Evolutionary conservation across 345 rosid species (phyloP).

Genomic region (Orychophragmus violaceus): DNA sequence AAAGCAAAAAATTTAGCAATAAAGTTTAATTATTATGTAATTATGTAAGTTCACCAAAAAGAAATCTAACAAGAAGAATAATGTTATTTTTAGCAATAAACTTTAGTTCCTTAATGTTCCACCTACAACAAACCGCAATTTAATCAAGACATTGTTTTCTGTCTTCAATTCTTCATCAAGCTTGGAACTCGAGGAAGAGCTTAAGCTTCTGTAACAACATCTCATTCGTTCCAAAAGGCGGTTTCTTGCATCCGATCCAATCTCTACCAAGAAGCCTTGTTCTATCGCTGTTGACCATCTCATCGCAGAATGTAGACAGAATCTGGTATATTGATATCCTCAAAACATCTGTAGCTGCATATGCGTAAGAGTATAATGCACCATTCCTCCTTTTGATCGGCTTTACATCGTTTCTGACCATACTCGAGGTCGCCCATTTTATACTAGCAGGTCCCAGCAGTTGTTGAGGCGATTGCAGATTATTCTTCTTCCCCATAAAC

Average conservation of each 20-base stretch:
- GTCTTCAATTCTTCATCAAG: conserved; percentile 11
- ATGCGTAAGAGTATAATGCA: conserved; percentile 48
- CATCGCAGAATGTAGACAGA: conserved; percentile 61
- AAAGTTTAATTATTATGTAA: neutral
- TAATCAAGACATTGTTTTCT: neutral
- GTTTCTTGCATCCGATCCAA: conserved; percentile 53
- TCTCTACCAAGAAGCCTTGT: conserved; percentile 66
- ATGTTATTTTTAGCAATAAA: too few relatives aligned
- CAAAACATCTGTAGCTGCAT: conserved; percentile 66
- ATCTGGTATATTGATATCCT: conserved; percentile 64
- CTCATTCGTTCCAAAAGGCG: conserved; percentile 55
- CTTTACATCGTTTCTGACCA: conserved; percentile 50
- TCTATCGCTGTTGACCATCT: conserved; percentile 61
- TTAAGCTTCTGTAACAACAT: conserved; percentile 59
- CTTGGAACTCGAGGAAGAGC: conserved; percentile 73
- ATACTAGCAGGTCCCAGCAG: conserved; percentile 62
- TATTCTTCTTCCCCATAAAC: conserved; percentile 74
- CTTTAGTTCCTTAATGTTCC: neutral
- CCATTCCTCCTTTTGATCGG: conserved; percentile 46
- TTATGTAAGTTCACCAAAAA: neutral
- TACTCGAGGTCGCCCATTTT: conserved; percentile 55
- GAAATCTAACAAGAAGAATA: neutral
- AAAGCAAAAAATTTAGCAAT: neutral
- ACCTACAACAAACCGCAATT: neutral
- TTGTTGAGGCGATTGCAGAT: conserved; percentile 54